Conservation (phyloP, 192 early-diverging fungal genomes). For the Coemansia sp. region DNA sequence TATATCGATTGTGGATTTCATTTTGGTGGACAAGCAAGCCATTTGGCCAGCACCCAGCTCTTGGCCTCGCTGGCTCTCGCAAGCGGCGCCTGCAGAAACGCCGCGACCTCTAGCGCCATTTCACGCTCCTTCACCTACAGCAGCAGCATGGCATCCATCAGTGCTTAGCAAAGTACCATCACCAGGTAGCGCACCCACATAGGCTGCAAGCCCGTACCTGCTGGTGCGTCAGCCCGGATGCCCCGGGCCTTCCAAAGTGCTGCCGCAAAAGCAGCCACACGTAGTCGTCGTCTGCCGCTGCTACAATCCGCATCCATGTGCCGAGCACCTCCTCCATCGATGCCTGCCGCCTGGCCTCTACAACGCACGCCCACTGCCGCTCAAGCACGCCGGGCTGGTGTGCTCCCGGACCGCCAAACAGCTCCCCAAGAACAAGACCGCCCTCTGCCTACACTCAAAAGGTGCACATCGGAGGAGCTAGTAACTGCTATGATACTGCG, state of each 20-base stretch:
- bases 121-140: slow-evolving; percentile 24
- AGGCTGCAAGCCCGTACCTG: slow-evolving; percentile 3
- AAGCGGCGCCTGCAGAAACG: slow-evolving; percentile 39
- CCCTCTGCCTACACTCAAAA: slow-evolving; percentile 1
- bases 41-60: slow-evolving; percentile 25
- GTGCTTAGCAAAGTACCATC: neutral
- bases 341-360: neutral
- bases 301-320: slow-evolving; percentile 24
- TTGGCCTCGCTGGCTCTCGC: slow-evolving; percentile 9
- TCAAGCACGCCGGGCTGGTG: neutral
- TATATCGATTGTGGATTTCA: neutral
- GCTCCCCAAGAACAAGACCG: neutral
- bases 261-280: slow-evolving; percentile 13
- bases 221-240: slow-evolving; percentile 9
- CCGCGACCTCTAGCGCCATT: slow-evolving; percentile 40
- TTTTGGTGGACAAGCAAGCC: slow-evolving; percentile 4
- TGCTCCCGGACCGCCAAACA: slow-evolving; percentile 15
- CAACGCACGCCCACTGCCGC: slow-evolving; percentile 25
- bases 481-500: neutral
- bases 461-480: neutral
- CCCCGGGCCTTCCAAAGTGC: slow-evolving; percentile 13
- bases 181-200: neutral
- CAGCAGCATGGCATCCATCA: neutral
- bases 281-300: slow-evolving; percentile 8
- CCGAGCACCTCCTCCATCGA: neutral